Evolutionary conservation across 768 basidiomycete species (phyloP).

Genomic region (Xerocomus brunneocitrinus): DNA sequence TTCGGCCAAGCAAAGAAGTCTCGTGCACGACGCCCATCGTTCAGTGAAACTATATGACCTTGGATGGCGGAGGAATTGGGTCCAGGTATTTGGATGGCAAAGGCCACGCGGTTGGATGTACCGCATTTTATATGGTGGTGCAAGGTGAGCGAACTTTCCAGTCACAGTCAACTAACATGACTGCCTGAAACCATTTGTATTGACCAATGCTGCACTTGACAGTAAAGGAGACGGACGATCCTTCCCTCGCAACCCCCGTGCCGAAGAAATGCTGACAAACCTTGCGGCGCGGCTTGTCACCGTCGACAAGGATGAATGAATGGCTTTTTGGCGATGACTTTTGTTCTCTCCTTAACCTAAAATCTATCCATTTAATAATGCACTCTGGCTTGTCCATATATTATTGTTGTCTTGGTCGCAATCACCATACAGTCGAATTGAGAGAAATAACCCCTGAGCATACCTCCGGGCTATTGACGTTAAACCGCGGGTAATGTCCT

Average conservation of each 20-base stretch:
- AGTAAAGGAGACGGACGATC: conserved; percentile 63
- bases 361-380: conserved; percentile 1
- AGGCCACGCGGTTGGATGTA: conserved; percentile 47
- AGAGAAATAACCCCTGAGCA: not conserved
- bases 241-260: conserved; percentile 64
- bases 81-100: conserved; percentile 61
- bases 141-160: conserved; percentile 44
- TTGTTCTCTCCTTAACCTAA: not conserved
- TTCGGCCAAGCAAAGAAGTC: conserved; percentile 55
- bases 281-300: conserved; percentile 60
- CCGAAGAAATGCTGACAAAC: conserved; percentile 61
- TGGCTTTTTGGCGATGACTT: not conserved
- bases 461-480: not conserved
- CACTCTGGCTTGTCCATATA: conserved; percentile 1
- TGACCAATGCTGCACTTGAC: conserved; percentile 5
- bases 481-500: not conserved
- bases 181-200: not conserved
- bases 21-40: conserved; percentile 61
- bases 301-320: conserved; percentile 45
- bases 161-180: not conserved
- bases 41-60: conserved; percentile 64
- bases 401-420: not conserved
- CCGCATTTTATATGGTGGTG: conserved; percentile 57
- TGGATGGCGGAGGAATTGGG: conserved; percentile 69
- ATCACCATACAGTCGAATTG: not conserved